Base-by-base conservation (phyloP, 2,329 filamentous ascomycete species). In the Dendryphion nanum region DNA sequence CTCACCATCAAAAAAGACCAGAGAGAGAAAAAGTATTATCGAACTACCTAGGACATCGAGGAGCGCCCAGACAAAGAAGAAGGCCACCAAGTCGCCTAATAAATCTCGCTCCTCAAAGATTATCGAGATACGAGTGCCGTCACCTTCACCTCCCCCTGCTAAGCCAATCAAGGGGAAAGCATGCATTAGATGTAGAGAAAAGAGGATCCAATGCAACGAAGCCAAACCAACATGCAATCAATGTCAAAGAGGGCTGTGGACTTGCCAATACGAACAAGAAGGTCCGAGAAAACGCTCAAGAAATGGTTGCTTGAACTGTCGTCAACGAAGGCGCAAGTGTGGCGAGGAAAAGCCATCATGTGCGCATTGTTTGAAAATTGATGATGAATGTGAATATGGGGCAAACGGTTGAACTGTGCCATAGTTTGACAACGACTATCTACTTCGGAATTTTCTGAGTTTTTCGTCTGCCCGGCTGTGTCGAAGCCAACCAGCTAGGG, bases 131-230 rank as follows among this genome's bases (percentile, higher is more conserved):
- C 29, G 10, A 15, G 15, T 30, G 10, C 29, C 29, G 12, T 7
- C 29, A 31, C 13, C 33, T 10, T n/a, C 14, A 35, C 26, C 13
- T 15, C 38, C 41, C 8, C 37, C 41, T 13, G 20, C 33, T 4
- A 44, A 49, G 29, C 38, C 44, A 8, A 31, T 41, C 6, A 53
- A 24, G 21, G 50, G 44, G 30, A 51, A 51, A 20, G 43, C 47
- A 12, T 55, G 51, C 30, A 24, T 51, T 21, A 37, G 45, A 20
- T 53, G 48, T 24, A 29, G 49, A 17, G 53, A 61, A 35, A 59
- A 56, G 38, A 55, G 55, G 17, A 57, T 62, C 42, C 60, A 59
- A 32, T 63, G 58, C 34, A 50, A 63, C 23, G 47, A 55, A 40
- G 50, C 44, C 8, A 57, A 53, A 24, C 57, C 59, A 4, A 41